Base-by-base conservation (phyloP, 768 basidiomycete genomes). In the Gymnopilus dilepis region DNA sequence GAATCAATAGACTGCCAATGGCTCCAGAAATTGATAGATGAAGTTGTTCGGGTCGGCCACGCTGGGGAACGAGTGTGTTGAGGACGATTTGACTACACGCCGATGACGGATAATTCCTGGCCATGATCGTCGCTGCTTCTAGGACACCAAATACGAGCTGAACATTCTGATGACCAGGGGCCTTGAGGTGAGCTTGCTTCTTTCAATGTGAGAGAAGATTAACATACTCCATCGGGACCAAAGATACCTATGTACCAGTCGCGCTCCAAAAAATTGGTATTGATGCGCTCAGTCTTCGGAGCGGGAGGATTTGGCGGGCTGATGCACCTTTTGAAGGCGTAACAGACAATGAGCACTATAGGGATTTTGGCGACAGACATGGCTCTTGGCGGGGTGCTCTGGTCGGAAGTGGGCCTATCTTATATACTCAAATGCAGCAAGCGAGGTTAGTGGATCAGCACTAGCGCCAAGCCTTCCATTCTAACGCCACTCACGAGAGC, bases 41-140 rank as follows among this genome's bases (percentile, higher is more conserved):
- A 33, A 62, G 53, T 17, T 47, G 37, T 11, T 48, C 22, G 1
- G 55, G 47, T 8, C 47, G 21, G 9, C 56, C 55, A 21, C 45
- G 55, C 12, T 26, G 33, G 30, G 47, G 28, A 12, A 47, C 34
- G 28, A 48, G 45, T 4, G 34, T 17, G 7, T 11, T 31, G 7
- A 57, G 38, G 45, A 51, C 22, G 7, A 21, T 30, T 41, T 51
- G 55, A 17, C 55, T 38, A 21, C 45, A 31, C 12, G 30, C 12
- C 6, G 38, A 47, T 33, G 48, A 28, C 7, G 40, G 62, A 26
- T 42, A 54, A n/a, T 45, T 22, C n/a, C 33, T 37, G 2, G 62
- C 57, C 3, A 55, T 12, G 38, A 63, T 58, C 31, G 50, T 54
- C 11, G 43, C 33, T 22, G 58, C 45, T 38, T 63, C 62, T 6